These are phyloP conservation scores for Rhodocollybia butyracea DNA, from an alignment of 768 basidiomycete genomes.

Conservation along the genomic window DNA sequence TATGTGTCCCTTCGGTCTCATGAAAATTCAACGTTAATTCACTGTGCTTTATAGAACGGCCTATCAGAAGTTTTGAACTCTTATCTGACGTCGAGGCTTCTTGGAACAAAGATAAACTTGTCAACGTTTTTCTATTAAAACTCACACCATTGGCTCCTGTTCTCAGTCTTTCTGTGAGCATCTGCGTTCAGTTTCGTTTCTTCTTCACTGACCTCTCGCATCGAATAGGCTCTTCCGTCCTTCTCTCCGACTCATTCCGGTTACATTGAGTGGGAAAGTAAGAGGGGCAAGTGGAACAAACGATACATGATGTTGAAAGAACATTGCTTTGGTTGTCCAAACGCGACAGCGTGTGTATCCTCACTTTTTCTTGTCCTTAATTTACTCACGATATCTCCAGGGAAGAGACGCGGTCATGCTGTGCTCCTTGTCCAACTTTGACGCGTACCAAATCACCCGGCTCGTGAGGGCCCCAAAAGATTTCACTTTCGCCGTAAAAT, in stretches of 20 bases:
- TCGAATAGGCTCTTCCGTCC: constrained; percentile 35
- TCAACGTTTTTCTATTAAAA: constrained; percentile 81
- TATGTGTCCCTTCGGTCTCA: constrained; percentile 25
- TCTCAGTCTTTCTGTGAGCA: constrained; percentile 58
- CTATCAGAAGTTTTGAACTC: constrained; percentile 85
- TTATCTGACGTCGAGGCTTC: constrained; percentile 74
- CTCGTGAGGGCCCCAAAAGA: constrained; percentile 79
- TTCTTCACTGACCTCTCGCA: constrained; percentile 4
- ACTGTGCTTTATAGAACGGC: constrained; percentile 62
- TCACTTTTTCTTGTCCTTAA: constrained; percentile 1
- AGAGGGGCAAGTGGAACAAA: constrained; percentile 95
- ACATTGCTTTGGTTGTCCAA: constrained; percentile 85
- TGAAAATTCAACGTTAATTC: constrained; percentile 7
- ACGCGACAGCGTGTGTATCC: constrained; percentile 69
- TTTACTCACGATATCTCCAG: constrained; percentile 36
- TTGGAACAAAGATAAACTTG: constrained; percentile 82
- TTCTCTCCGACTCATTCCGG: constrained; percentile 45
- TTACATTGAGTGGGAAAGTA: constrained; percentile 86
- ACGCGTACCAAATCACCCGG: constrained; percentile 79
- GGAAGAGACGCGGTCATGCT: constrained; percentile 81
- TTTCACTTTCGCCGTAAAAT: constrained; percentile 85
- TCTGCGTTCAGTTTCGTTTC: background rate
- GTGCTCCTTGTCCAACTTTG: constrained; percentile 86
- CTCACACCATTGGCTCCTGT: constrained; percentile 60
- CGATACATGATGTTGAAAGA: constrained; percentile 86